phyloP scores from a whole-genome alignment of 1,284 basidiomycete genomes.

The Ustilago shanxiensis region DNA sequence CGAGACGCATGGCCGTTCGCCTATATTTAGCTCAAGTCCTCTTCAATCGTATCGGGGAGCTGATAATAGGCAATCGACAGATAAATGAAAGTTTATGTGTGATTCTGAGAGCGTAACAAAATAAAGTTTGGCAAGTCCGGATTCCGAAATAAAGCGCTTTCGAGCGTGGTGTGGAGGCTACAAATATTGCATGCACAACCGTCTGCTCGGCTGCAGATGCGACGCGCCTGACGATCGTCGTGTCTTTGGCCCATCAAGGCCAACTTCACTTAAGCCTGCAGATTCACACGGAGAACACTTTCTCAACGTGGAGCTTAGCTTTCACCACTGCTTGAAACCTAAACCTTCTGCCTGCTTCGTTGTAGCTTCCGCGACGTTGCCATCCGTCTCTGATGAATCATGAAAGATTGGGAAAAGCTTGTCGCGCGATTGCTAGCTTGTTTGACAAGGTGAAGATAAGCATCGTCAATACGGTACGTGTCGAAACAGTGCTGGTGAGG shows the following conservation, averaged over 20 bases:
- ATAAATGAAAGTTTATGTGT: not conserved
- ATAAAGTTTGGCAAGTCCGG: not conserved
- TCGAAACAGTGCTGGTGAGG: not conserved
- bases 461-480: not conserved
- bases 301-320: slow-evolving; percentile 1
- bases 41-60: not conserved
- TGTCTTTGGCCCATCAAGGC: not conserved
- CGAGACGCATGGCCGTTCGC: slow-evolving; percentile 11
- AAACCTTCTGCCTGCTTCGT: not conserved
- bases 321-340: slow-evolving; percentile 2
- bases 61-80: no score
- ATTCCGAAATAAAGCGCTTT: not conserved
- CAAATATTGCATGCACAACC: slow-evolving; percentile 7
- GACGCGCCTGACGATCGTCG: slow-evolving; percentile 45
- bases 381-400: slow-evolving; percentile 3
- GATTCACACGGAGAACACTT: not conserved
- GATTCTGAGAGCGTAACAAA: slow-evolving; percentile 13
- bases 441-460: not conserved
- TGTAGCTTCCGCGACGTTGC: not conserved
- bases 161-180: slow-evolving; percentile 11
- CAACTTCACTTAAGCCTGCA: slow-evolving; percentile 37
- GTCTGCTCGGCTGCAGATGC: slow-evolving; percentile 28
- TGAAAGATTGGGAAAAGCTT: no score
- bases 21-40: slow-evolving; percentile 9
- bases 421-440: slow-evolving; percentile 1